phyloP scores from a whole-genome alignment of 225 moss, liverwort and hornwort genomes.

The Marchantia paleacea region DNA sequence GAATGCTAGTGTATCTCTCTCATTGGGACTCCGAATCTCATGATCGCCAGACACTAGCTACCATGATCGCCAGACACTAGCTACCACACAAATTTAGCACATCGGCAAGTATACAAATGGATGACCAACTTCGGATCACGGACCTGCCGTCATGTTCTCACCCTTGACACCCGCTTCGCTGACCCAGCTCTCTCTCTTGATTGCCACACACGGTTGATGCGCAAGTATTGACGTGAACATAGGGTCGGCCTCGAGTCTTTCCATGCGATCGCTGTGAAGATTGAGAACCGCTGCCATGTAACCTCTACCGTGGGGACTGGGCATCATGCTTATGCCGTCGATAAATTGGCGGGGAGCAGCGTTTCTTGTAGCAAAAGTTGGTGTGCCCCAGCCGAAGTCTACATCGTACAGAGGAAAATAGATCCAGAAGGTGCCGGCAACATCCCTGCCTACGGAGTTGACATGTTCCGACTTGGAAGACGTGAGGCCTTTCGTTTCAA shows the following conservation, averaged over 20 bases:
- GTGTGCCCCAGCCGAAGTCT: slow-evolving; percentile 27
- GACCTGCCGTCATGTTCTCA: no score
- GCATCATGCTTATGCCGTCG: slow-evolving; percentile 31
- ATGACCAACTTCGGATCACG: no score
- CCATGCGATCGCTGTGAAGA: slow-evolving; percentile 22
- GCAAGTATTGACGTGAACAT: neutral
- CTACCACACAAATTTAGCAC: no score
- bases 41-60: no score
- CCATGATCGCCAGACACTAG: no score
- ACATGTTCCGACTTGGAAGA: slow-evolving; percentile 19
- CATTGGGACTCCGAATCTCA: no score
- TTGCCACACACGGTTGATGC: neutral
- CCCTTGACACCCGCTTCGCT: no score
- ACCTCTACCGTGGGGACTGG: slow-evolving; percentile 11
- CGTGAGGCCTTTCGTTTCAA: slow-evolving; percentile 7
- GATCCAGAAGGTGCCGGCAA: slow-evolving; percentile 30
- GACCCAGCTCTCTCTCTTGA: no score
- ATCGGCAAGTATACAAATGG: no score
- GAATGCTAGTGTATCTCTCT: no score
- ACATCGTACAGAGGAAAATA: slow-evolving; percentile 30
- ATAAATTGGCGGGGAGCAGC: slow-evolving; percentile 19
- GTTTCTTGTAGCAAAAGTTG: slow-evolving; percentile 14
- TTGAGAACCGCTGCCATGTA: slow-evolving; percentile 29
- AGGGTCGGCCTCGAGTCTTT: slow-evolving; percentile 9
- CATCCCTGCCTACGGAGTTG: slow-evolving; percentile 14